phyloP scores from a whole-genome alignment of 345 rosid genomes.

The Lepidium africanum region DNA sequence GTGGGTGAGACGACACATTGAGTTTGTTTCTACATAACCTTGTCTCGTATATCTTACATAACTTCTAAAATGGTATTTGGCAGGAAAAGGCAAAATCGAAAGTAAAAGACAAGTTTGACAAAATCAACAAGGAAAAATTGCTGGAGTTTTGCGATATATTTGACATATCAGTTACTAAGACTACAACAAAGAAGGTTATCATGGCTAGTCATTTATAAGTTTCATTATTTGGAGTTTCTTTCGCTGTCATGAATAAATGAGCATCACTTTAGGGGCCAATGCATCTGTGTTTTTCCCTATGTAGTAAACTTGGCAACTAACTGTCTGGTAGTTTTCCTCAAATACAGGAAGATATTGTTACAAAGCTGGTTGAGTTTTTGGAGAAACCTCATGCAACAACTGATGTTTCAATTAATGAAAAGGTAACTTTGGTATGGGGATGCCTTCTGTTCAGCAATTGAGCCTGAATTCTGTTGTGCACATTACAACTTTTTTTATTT shows the following conservation, averaged over 20 bases:
- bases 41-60: not conserved
- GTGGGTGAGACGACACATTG: conserved; percentile 26
- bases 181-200: conserved; percentile 67
- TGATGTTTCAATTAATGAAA: conserved; percentile 65
- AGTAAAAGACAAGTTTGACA: conserved; percentile 79
- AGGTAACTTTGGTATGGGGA: conserved; percentile 29
- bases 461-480: not conserved
- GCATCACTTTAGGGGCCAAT: not conserved
- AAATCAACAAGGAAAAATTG: conserved; percentile 75
- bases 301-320: conserved; percentile 3
- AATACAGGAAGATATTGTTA: conserved; percentile 69
- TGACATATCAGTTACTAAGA: conserved; percentile 57
- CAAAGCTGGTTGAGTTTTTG: conserved; percentile 68
- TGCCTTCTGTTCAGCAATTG: not conserved
- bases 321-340: not conserved
- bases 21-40: not conserved
- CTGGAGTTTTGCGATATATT: conserved; percentile 77
- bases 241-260: not conserved
- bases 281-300: not conserved
- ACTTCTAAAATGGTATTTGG: not conserved
- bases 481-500: not conserved
- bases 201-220: not conserved
- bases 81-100: conserved; percentile 77
- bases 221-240: not conserved
- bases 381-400: conserved; percentile 74